Percentiles rank a stretch among this genome's conserved stretches.
phyloP scores from a whole-genome alignment of 768 basidiomycete species.

The Russula ochroleuca region DNA sequence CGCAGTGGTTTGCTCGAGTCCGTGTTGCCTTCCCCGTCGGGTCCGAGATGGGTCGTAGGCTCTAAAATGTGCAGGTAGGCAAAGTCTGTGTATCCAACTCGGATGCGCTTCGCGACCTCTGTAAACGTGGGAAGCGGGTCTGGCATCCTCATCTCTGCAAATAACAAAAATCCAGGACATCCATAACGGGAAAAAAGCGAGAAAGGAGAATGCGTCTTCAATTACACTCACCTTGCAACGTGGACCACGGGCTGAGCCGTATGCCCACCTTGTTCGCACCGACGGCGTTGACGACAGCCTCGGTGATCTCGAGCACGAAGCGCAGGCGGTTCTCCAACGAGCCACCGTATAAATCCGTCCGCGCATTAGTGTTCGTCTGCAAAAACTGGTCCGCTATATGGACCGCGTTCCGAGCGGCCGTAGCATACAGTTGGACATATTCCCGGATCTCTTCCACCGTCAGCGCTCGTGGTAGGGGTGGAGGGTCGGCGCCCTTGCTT shows the following conservation, averaged over 20 bases:
- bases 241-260: slow-evolving; percentile 34
- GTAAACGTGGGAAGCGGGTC: slow-evolving; percentile 33
- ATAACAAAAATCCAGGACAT: no score
- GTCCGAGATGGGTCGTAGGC: slow-evolving; percentile 16
- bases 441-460: slow-evolving; percentile 32
- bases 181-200: not conserved
- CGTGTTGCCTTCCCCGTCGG: not conserved
- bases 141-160: slow-evolving; percentile 16
- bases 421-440: slow-evolving; percentile 32
- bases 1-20: slow-evolving; percentile 30
- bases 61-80: slow-evolving; percentile 36
- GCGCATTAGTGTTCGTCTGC: slow-evolving; percentile 37
- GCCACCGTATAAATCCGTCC: slow-evolving; percentile 46
- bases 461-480: slow-evolving; percentile 14
- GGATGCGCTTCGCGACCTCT: slow-evolving; percentile 31
- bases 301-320: slow-evolving; percentile 39
- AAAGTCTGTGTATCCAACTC: slow-evolving; percentile 19
- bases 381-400: slow-evolving; percentile 39
- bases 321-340: slow-evolving; percentile 42
- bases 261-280: slow-evolving; percentile 38
- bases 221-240: not conserved
- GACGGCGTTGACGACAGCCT: slow-evolving; percentile 36
- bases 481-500: no score
- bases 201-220: no score
- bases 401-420: slow-evolving; percentile 39